A percentile compares a stretch with the other conserved stretches of the same genome.
These are phyloP conservation scores for Diaporthe capsici DNA, from an alignment of 2,329 filamentous ascomycete genomes.

Conservation along the genomic window DNA sequence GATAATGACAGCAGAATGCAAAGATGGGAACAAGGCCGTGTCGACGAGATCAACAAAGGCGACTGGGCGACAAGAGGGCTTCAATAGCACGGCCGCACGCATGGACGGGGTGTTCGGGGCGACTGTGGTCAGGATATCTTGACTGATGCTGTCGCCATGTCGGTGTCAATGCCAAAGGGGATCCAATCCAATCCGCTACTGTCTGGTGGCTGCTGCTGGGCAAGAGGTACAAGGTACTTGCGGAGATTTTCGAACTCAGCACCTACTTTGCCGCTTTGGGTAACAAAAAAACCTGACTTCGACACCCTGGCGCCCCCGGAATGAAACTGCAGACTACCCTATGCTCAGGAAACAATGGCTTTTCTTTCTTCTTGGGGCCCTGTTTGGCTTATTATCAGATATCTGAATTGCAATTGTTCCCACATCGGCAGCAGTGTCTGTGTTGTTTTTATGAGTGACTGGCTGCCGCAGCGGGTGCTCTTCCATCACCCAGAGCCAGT, in stretches of 20 bases:
- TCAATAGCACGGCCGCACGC: constrained; percentile 20
- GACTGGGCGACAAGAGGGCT: background rate
- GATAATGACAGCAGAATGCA: constrained; percentile 32
- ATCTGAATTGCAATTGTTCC: background rate
- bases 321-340: constrained; percentile 6
- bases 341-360: constrained; percentile 11
- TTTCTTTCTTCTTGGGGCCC: background rate
- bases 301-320: constrained; percentile 17
- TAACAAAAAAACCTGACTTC: constrained; percentile 36
- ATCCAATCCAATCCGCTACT: constrained; percentile 32
- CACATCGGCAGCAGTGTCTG: background rate
- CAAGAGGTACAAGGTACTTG: constrained; percentile 31
- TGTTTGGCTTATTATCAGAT: background rate
- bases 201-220: constrained; percentile 30
- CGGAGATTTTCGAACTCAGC: constrained; percentile 31
- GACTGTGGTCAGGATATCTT: constrained; percentile 32
- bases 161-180: constrained; percentile 36
- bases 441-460: background rate
- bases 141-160: constrained; percentile 36
- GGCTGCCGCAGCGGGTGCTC: background rate
- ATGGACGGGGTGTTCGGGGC: constrained; percentile 31
- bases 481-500: background rate
- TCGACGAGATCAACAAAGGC: constrained; percentile 23
- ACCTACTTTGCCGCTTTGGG: constrained; percentile 37
- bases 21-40: constrained; percentile 13